phyloP scores from a whole-genome alignment of 768 basidiomycete genomes.

The Suillus sp. region DNA sequence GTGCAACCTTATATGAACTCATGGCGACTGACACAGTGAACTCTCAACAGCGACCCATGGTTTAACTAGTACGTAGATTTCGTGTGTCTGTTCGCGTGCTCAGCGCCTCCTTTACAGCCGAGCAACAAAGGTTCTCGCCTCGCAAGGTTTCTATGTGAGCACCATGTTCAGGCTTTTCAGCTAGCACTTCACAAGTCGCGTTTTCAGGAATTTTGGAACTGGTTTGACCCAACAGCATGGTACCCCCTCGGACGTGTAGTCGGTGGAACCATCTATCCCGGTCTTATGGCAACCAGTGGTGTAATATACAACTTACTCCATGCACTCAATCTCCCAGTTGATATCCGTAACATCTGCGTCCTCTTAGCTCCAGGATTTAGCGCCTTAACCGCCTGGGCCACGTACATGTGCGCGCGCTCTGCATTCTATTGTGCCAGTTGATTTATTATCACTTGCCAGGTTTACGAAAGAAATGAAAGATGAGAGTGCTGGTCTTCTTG shows the following conservation, averaged over 20 bases:
- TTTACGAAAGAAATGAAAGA: constrained; percentile 98
- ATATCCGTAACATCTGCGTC: constrained; percentile 96
- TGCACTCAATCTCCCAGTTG: constrained; percentile 89
- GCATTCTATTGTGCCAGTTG: neutral
- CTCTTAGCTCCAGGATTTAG: constrained; percentile 96
- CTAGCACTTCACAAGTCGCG: constrained; percentile 12
- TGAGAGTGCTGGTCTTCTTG: constrained; percentile 92
- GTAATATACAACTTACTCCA: constrained; percentile 94
- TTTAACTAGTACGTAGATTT: constrained; percentile 87
- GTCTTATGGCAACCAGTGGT: constrained; percentile 97
- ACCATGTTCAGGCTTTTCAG: neutral
- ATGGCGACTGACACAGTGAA: neutral
- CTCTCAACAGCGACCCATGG: constrained; percentile 82
- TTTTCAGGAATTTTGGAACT: constrained; percentile 97
- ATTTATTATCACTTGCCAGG: constrained; percentile 43
- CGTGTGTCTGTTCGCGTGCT: neutral
- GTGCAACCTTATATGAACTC: constrained; percentile 32
- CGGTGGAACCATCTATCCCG: constrained; percentile 97
- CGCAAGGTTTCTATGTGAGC: constrained; percentile 93
- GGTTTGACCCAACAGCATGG: constrained; percentile 99
- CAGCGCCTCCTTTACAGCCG: constrained; percentile 54
- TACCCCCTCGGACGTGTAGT: constrained; percentile 98
- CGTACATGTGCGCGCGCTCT: constrained; percentile 73
- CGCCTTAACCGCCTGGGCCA: constrained; percentile 94
- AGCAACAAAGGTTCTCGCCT: constrained; percentile 87